Conservation (phyloP, 1,284 basidiomycete species). For the Mycena sp. region DNA sequence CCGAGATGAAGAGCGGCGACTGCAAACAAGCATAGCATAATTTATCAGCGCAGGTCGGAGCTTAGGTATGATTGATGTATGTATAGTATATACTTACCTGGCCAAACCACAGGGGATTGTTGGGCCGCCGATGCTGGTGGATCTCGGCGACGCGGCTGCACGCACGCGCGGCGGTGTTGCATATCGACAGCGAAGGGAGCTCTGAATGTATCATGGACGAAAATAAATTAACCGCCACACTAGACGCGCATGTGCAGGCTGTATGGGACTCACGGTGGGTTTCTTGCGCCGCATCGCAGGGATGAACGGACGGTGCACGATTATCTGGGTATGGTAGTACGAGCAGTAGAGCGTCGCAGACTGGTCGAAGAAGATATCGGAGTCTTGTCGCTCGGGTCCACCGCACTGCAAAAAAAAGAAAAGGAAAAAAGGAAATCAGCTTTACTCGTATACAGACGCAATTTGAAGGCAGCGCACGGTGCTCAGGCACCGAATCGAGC, state of each 20-base stretch:
- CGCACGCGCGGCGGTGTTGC: slow-evolving; percentile 68
- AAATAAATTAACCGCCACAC: too few relatives aligned
- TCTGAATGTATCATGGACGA: too few relatives aligned
- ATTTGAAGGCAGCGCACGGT: slow-evolving; percentile 44
- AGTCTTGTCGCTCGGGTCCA: too few relatives aligned
- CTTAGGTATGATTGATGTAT: too few relatives aligned
- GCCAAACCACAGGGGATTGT: slow-evolving; percentile 26
- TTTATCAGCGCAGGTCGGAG: too few relatives aligned
- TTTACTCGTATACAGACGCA: too few relatives aligned
- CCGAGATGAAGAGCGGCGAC: slow-evolving; percentile 64
- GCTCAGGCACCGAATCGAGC: slow-evolving; percentile 68
- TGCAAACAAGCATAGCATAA: neutral
- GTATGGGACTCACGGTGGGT: slow-evolving; percentile 15
- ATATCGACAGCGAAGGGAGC: slow-evolving; percentile 69
- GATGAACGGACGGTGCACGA: slow-evolving; percentile 72
- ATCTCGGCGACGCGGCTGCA: slow-evolving; percentile 41
- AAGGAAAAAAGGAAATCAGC: neutral
- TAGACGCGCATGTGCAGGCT: too few relatives aligned
- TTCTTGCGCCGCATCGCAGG: slow-evolving; percentile 40
- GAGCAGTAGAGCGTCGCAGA: slow-evolving; percentile 63
- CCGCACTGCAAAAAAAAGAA: slow-evolving; percentile 45
- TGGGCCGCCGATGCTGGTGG: slow-evolving; percentile 24
- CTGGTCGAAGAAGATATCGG: too few relatives aligned
- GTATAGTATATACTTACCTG: slow-evolving; percentile 8
- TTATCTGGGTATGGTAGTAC: slow-evolving; percentile 67